Evolutionary conservation across 768 basidiomycete species (phyloP), one percentile per base, ranked within the genome.

Genomic region (Phaeotremella fagi): DNA sequence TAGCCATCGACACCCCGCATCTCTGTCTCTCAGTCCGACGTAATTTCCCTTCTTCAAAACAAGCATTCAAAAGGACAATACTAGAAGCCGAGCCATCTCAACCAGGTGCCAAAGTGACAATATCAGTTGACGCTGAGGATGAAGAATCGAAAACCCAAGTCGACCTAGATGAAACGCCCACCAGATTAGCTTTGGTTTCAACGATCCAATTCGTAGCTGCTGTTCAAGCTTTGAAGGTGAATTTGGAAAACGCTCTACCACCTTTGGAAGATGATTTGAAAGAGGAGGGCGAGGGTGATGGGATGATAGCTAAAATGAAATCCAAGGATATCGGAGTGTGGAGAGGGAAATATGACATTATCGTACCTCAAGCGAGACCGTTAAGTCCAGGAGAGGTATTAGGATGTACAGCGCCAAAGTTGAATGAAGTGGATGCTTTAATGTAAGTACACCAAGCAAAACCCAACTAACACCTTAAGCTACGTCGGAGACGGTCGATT

Each of bases 401-500:
- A 7, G 95, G 95, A 16, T 99, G 95, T 71, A 99, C 95, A 0
- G 91, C 95, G 16, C 95, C 95, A 3, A 79, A 79, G 33, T 78
- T 98, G 24, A 60, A 73, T 31, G 82, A 83, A 36, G 85, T 90
- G 7, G 95, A 99, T 64, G 94, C 91, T 0, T 73, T 98, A n/a
- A 78, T 99, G 90, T 94, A 76, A 48, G 85, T 76, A 1, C 12
- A 12, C 15, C 22, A n/a, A 31, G n/a, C 16, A 27, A 12, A 26
- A 28, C 23, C 15, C n/a, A n/a, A 20, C 49, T 52, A 44, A 51
- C 23, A 20, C 22, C 5, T 14, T 5, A 54, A 95, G 91, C 64
- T 99, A 98, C 73, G 82, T 99, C 24, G 95, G 95, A 16, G 95
- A 99, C 65, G 95, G 95, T 20, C 86, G 95, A 9, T 99, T 99